Percentiles rank a stretch among this genome's conserved stretches.
These are phyloP conservation scores for Chenopodium formosanum DNA, from an alignment of 148 eudicot species.

Conservation along the genomic window DNA sequence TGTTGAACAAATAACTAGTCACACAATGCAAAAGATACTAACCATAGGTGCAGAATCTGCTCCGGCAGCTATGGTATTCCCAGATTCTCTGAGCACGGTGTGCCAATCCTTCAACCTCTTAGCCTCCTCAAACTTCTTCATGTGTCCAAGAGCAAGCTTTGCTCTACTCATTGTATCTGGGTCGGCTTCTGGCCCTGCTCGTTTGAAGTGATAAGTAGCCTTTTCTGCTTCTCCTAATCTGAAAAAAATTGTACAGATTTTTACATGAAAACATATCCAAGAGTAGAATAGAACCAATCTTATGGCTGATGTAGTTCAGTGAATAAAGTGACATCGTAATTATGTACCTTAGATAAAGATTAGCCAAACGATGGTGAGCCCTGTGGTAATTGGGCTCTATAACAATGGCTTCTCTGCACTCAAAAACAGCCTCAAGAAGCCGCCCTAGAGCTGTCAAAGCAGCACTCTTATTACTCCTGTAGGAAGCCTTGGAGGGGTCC, in stretches of 20 bases:
- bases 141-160: constrained; percentile 46
- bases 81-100: constrained; percentile 54
- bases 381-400: constrained; percentile 82
- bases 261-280: neutral
- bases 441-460: constrained; percentile 85
- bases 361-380: constrained; percentile 91
- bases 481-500: constrained; percentile 84
- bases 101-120: constrained; percentile 82
- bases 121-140: constrained; percentile 73
- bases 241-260: constrained; percentile 18
- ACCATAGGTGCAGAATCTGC: constrained; percentile 94
- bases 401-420: constrained; percentile 83
- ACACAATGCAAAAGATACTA: constrained; percentile 12
- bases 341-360: constrained; percentile 69
- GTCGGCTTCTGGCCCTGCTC: constrained; percentile 82
- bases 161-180: constrained; percentile 71
- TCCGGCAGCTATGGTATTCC: constrained; percentile 60
- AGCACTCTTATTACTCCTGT: constrained; percentile 86
- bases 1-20: no score
- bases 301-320: neutral
- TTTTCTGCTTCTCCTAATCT: constrained; percentile 95
- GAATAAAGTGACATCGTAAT: neutral
- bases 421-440: constrained; percentile 90
- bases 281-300: neutral
- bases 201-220: constrained; percentile 68